phyloP scores from a whole-genome alignment of 2,329 filamentous ascomycete genomes.

The Blastomyces silverae region DNA sequence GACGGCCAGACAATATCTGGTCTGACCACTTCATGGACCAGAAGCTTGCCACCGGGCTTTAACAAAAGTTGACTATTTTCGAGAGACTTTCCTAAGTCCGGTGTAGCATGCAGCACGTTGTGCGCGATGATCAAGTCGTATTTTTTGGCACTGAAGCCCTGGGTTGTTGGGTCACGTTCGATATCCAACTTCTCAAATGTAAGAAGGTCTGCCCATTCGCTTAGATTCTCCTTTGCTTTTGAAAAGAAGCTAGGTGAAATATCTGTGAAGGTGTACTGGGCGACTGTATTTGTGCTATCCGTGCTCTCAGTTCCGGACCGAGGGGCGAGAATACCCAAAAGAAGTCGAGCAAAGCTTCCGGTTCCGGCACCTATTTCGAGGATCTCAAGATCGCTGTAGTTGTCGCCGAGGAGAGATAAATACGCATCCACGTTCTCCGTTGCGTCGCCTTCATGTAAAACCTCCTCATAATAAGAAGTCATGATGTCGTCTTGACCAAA shows the following conservation, averaged over 20 bases:
- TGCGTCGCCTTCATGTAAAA: conserved; percentile 25
- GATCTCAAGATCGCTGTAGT: conserved; percentile 14
- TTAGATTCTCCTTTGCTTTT: conserved; percentile 29
- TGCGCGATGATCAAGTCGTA: conserved; percentile 38
- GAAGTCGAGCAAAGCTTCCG: conserved; percentile 26
- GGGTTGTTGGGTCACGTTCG: conserved; percentile 28
- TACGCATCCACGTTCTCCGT: conserved; percentile 11
- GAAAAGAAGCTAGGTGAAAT: conserved; percentile 41
- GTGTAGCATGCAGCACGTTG: conserved; percentile 38
- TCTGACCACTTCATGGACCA: conserved; percentile 37
- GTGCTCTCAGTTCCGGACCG: conserved; percentile 4
- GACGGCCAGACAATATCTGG: conserved; percentile 18
- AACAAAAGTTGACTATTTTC: conserved; percentile 34
- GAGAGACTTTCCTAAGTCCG: conserved; percentile 23
- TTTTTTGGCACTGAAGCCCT: conserved; percentile 32
- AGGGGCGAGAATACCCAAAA: conserved; percentile 21
- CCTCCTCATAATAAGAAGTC: conserved; percentile 28
- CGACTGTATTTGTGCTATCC: conserved; percentile 3
- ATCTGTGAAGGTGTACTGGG: conserved; percentile 36
- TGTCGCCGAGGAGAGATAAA: conserved; percentile 11
- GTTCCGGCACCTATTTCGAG: conserved; percentile 30
- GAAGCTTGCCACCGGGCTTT: conserved; percentile 42
- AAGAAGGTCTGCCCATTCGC: conserved; percentile 19
- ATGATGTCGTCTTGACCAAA: conserved; percentile 31
- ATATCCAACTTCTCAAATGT: conserved; percentile 31